These are phyloP conservation scores for Penicillium fuscoglaucum DNA, from an alignment of 2,329 filamentous ascomycete genomes.

Conservation along the genomic window DNA sequence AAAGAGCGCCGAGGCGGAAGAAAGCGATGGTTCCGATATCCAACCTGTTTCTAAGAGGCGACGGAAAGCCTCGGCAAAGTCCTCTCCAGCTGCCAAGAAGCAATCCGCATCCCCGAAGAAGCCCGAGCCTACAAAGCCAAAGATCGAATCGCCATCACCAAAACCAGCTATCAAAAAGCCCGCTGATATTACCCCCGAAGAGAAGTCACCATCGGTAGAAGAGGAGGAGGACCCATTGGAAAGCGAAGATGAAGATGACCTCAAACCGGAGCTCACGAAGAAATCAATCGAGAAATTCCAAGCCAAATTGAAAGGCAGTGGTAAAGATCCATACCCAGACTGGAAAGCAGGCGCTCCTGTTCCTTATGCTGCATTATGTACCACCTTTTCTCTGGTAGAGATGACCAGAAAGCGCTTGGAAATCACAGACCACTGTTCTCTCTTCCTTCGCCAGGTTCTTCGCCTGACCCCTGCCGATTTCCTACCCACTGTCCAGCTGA, in stretches of 20 bases:
- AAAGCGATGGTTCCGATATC: slow-evolving; percentile 57
- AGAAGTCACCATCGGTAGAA: slow-evolving; percentile 35
- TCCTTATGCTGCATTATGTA: slow-evolving; percentile 91
- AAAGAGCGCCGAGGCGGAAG: slow-evolving; percentile 41
- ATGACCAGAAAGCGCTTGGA: slow-evolving; percentile 88
- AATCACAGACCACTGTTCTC: slow-evolving; percentile 84
- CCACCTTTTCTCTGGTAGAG: slow-evolving; percentile 91
- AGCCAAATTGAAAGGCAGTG: slow-evolving; percentile 66
- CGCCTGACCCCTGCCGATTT: slow-evolving; percentile 85
- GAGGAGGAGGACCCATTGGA: slow-evolving; percentile 44
- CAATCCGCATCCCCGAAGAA: slow-evolving; percentile 25
- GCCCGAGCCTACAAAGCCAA: slow-evolving; percentile 16
- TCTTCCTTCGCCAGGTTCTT: slow-evolving; percentile 92
- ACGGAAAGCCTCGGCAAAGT: slow-evolving; percentile 39
- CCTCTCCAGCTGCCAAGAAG: slow-evolving; percentile 33
- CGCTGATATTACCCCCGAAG: slow-evolving; percentile 46
- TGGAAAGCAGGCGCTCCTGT: slow-evolving; percentile 88
- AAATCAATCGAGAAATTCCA: slow-evolving; percentile 82
- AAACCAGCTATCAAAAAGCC: slow-evolving; percentile 39
- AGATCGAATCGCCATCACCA: slow-evolving; percentile 25
- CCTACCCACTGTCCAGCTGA: slow-evolving; percentile 82
- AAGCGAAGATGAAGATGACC: slow-evolving; percentile 57
- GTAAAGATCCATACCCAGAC: slow-evolving; percentile 85
- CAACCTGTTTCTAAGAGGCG: slow-evolving; percentile 61
- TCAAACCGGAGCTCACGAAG: slow-evolving; percentile 69